Conservation (phyloP, 495 filamentous ascomycete species). For the Penicillium riverlandense region DNA sequence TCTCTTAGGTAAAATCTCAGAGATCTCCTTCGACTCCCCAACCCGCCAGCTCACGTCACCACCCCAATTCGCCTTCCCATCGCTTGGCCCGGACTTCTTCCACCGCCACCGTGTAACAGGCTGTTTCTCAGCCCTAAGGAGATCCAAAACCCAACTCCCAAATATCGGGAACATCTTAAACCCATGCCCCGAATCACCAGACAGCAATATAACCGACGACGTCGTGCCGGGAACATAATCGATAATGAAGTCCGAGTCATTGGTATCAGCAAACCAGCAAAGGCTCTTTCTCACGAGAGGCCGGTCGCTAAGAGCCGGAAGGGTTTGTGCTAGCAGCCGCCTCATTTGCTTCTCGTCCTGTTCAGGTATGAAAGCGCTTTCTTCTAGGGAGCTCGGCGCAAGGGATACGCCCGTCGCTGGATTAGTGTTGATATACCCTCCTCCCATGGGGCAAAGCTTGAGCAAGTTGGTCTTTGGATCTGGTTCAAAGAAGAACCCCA, state of each 20-base stretch:
- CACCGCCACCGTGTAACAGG: constrained; percentile 36
- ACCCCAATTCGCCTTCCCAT: constrained; percentile 23
- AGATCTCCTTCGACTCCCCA: constrained; percentile 27
- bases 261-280: constrained; percentile 53
- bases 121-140: constrained; percentile 27
- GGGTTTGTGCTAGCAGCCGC: constrained; percentile 38
- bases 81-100: constrained; percentile 21
- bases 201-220: constrained; percentile 35
- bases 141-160: constrained; percentile 38
- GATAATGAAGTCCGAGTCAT: constrained; percentile 48
- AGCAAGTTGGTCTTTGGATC: constrained; percentile 45
- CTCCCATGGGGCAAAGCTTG: constrained; percentile 49
- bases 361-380: constrained; percentile 37
- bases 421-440: constrained; percentile 46
- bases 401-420: constrained; percentile 22
- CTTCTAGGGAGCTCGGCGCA: constrained; percentile 23
- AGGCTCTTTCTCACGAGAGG: constrained; percentile 38
- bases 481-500: constrained; percentile 56
- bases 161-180: constrained; percentile 53
- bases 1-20: constrained; percentile 13
- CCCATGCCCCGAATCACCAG: constrained; percentile 46
- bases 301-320: constrained; percentile 42
- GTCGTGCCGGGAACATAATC: constrained; percentile 43
- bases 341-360: constrained; percentile 41
- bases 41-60: constrained; percentile 35